These are phyloP conservation scores for Nakazawaea molendinolei DNA, from an alignment of 805 yeast species.

Conservation along the genomic window DNA sequence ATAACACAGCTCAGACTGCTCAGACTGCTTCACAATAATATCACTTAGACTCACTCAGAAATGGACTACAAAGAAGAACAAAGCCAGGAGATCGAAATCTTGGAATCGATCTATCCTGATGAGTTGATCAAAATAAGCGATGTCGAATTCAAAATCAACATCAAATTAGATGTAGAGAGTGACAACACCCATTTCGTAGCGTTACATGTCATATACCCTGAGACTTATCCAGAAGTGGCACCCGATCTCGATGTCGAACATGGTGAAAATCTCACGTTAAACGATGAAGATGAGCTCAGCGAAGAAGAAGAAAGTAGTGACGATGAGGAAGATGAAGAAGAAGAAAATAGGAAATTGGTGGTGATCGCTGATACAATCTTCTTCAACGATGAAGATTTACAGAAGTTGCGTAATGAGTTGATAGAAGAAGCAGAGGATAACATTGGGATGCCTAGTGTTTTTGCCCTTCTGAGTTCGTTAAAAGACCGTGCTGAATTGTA, in stretches of 20 bases:
- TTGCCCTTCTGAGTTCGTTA: conserved; percentile 66
- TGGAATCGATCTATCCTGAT: conserved; percentile 90
- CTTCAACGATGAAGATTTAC: conserved; percentile 43
- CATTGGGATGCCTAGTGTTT: conserved; percentile 88
- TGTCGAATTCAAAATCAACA: conserved; percentile 45
- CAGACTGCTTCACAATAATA: neutral
- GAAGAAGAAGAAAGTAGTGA: conserved; percentile 38
- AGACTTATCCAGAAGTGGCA: conserved; percentile 71
- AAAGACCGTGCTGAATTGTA: conserved; percentile 76
- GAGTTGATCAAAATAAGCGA: conserved; percentile 51
- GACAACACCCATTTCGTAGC: conserved; percentile 49
- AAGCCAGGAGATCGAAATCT: conserved; percentile 80
- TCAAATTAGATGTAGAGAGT: conserved; percentile 65
- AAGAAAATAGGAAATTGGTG: conserved; percentile 32
- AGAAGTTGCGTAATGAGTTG: conserved; percentile 31
- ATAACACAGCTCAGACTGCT: too few relatives aligned
- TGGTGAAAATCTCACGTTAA: conserved; percentile 20
- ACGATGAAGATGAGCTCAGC: conserved; percentile 25
- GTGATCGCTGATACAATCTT: conserved; percentile 52
- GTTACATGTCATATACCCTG: conserved; percentile 67
- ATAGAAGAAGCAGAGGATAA: conserved; percentile 65
- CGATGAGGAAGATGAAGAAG: conserved; percentile 35
- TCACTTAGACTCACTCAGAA: neutral
- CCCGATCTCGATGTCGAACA: conserved; percentile 47
- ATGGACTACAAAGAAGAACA: conserved; percentile 87